Base-by-base conservation (phyloP, 345 rosid species). In the Aethionema arabicum region DNA sequence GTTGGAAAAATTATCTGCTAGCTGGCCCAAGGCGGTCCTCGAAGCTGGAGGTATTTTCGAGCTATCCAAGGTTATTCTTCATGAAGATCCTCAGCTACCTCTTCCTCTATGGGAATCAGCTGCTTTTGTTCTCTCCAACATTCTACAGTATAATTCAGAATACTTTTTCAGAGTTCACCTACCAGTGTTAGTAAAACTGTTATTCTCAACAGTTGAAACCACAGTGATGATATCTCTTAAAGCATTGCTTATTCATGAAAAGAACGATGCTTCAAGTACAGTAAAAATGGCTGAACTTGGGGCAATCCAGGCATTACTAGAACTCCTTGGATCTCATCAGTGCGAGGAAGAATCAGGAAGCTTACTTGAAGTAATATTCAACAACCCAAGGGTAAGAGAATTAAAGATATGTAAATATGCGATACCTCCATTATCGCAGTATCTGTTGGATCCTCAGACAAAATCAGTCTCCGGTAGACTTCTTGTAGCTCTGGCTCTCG, bases 21-120 rank as follows among this genome's bases (percentile, higher is more conserved):
- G 79, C 75, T 91, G 96, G 96, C 98, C 98, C 11, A 84, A 86
- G 77, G 91, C 82, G 52, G 91, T 91, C 65, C 95, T 85, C 47
- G 78, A 84, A 56, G 90, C 87, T 38, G 98, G 95, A 47, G 98
- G 98, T 13, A 84, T 86, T 68, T 77, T 77, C 54, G 88, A 91
- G 83, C 77, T 91, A 48, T 78, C 98, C 12, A 91, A 88, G 79
- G 84, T 88, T 58, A 85, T 91, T 58, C 73, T 82, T 65, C 98
- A 91, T 74, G 95, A 85, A n/a, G 90, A 85, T 71, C 96, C 96
- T 47, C 86, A 68, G 65, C 98, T 89, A 11, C 76, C 96, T 47
- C 85, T 74, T 52, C 77, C 73, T 21, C 80, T 91, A 16, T 91
- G 98, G 98, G 98, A 91, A 61, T 82, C 86, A 1, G 95, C 96